Evolutionary conservation across 2,329 filamentous ascomycete species (phyloP).

Genomic region (Fusarium sp.): DNA sequence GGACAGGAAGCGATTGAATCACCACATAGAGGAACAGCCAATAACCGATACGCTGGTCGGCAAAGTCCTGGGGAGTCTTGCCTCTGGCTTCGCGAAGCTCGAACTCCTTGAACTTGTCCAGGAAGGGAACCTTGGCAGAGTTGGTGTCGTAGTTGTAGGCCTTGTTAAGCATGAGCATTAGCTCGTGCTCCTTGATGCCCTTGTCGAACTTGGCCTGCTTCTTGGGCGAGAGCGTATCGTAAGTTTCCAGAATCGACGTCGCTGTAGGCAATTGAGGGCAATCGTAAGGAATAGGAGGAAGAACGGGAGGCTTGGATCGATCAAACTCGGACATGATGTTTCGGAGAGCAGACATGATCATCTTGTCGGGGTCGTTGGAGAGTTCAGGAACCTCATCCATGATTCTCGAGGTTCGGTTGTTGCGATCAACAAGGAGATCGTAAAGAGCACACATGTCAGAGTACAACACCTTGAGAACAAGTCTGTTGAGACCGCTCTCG

Average conservation of each 20-base stretch:
- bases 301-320: constrained; percentile 85
- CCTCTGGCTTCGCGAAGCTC: constrained; percentile 75
- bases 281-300: constrained; percentile 92
- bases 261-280: constrained; percentile 81
- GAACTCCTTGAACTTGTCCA: constrained; percentile 76
- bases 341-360: constrained; percentile 76
- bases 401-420: constrained; percentile 79
- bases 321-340: constrained; percentile 89
- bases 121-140: constrained; percentile 67
- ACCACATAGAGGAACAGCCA: constrained; percentile 87
- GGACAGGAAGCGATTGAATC: constrained; percentile 80
- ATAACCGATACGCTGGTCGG: constrained; percentile 77
- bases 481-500: constrained; percentile 85
- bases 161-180: constrained; percentile 79
- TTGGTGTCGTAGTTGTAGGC: constrained; percentile 83
- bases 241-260: constrained; percentile 72
- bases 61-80: constrained; percentile 72
- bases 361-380: constrained; percentile 67
- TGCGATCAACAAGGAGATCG: constrained; percentile 86
- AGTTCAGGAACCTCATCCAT: constrained; percentile 73
- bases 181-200: constrained; percentile 82
- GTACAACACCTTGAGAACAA: constrained; percentile 85
- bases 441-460: constrained; percentile 88
- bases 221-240: constrained; percentile 72
- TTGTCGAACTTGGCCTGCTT: constrained; percentile 78